Evolutionary conservation across 2,329 filamentous ascomycete genomes (phyloP), one percentile per base, ranked within the genome.

Genomic region (Grosmannia clavigera): DNA sequence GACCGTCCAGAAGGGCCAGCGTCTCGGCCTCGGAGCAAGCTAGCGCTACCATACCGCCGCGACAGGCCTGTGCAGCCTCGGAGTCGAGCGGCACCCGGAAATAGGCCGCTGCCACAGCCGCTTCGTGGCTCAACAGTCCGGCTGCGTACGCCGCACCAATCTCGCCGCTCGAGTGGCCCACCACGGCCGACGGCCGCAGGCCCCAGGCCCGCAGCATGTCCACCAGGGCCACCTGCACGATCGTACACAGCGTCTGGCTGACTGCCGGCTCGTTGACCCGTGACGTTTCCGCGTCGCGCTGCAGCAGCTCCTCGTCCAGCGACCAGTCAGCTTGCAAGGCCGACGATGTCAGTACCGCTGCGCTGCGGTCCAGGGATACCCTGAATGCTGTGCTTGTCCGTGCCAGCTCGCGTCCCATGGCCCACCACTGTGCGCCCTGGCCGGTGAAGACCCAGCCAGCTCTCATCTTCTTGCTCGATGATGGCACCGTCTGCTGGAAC

Each of bases 101-200:
- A 63, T 77, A 80, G 0, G 77, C 75, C 22, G 74, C 68, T 0
- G 65, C 65, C 3, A 80, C 76, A 3, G 78, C 77, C 12, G 76
- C 73, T 1, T 65, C 56, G 1, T 69, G 69, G 0, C 68, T 68
- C 3, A 82, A 58, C 22, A 72, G 68, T 0, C 77, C 78, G 0
- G 76, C 73, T 0, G 77, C 76, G 62, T 79, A 81, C 0, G 76
- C 78, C 0, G 77, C 77, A 0, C 67, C 76, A 19, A 80, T 79
- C 63, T 81, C 78, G 2, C 78, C 78, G 0, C 74, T 76, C 0
- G 76, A 79, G 63, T 80, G 78, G 2, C 78, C 78, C 3, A 78
- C 70, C 0, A 76, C 74, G 1, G 69, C 70, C 2, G 61, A 46
- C 6, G 75, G 70, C 0, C 58, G 53, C 22, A 78, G 59, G 3